Conservation (phyloP, 2,329 filamentous ascomycete species). For the Diaporthe ampelina region DNA sequence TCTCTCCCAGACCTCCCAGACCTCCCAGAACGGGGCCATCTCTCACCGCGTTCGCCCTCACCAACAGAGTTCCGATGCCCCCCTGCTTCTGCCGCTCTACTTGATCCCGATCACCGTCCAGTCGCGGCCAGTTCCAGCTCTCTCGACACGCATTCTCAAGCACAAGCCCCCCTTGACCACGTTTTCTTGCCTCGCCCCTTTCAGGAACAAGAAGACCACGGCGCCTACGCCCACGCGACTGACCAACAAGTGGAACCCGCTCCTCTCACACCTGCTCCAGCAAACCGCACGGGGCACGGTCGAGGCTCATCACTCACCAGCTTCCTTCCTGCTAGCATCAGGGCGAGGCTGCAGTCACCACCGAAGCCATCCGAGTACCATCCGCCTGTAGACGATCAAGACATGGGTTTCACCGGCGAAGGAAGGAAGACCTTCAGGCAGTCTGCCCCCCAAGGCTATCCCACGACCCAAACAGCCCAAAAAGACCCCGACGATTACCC, state of each 20-base stretch:
- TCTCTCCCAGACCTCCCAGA: conserved; percentile 43
- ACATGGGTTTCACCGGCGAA: conserved; percentile 61
- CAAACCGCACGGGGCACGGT: conserved; percentile 46
- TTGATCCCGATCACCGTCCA: conserved; percentile 24
- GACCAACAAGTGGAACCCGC: conserved; percentile 42
- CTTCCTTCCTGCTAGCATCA: conserved; percentile 49
- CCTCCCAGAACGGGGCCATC: conserved; percentile 41
- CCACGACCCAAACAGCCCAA: conserved; percentile 22
- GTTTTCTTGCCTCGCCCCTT: conserved; percentile 41
- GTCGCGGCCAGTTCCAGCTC: conserved; percentile 20
- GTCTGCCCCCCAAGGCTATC: conserved; percentile 37
- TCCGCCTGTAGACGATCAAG: conserved; percentile 44
- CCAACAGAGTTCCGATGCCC: conserved; percentile 13
- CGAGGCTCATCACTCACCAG: conserved; percentile 55
- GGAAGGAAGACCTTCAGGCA: conserved; percentile 48
- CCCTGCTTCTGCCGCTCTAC: conserved; percentile 36
- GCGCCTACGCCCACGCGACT: conserved; percentile 49
- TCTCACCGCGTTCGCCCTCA: conserved; percentile 40
- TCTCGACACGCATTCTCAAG: conserved; percentile 16
- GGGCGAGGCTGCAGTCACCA: conserved; percentile 49
- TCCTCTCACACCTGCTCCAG: conserved; percentile 36
- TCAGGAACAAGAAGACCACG: conserved; percentile 53
- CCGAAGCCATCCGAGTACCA: conserved; percentile 34
- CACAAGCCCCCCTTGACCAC: conserved; percentile 34
- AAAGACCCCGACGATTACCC: conserved; percentile 37